A percentile compares a stretch with the other conserved stretches of the same genome.
phyloP scores from a whole-genome alignment of 768 basidiomycete species.

The Tremella yokohamensis region DNA sequence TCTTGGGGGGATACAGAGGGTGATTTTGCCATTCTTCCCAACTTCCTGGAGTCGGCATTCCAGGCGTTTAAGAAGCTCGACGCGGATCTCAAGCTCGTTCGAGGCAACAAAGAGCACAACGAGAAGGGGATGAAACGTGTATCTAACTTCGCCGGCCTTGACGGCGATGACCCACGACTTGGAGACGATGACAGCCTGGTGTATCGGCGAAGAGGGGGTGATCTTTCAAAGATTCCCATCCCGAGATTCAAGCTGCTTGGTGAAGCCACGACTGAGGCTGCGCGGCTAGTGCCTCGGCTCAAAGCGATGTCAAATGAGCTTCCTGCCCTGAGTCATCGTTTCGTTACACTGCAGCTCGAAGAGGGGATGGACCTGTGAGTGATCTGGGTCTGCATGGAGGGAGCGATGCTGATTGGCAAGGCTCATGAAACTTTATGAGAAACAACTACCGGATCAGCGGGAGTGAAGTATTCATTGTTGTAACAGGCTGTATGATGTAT shows the following conservation, averaged over 20 bases:
- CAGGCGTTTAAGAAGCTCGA: slow-evolving; percentile 29
- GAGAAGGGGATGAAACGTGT: not conserved
- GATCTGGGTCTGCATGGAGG: not conserved
- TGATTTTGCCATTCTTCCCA: slow-evolving; percentile 34
- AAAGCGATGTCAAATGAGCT: slow-evolving; percentile 24
- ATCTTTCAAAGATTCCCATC: slow-evolving; percentile 17
- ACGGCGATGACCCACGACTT: not conserved
- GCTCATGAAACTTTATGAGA: slow-evolving; percentile 42
- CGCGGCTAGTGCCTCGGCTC: slow-evolving; percentile 31
- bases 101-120: not conserved
- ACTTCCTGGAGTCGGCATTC: slow-evolving; percentile 34
- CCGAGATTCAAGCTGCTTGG: slow-evolving; percentile 40
- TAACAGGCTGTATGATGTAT: too few species aligned
- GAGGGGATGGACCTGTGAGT: slow-evolving; percentile 50
- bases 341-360: slow-evolving; percentile 41
- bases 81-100: not conserved
- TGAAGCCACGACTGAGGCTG: slow-evolving; percentile 32
- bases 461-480: not conserved
- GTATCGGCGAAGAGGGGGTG: not conserved
- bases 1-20: slow-evolving; percentile 38
- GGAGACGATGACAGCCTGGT: slow-evolving; percentile 6
- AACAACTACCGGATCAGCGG: slow-evolving; percentile 36
- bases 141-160: not conserved
- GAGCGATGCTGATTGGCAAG: slow-evolving; percentile 17
- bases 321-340: slow-evolving; percentile 41